Percentiles rank a stretch among this genome's conserved stretches.
Conservation (phyloP, 2,329 filamentous ascomycete species). For the Diplodia mutila region DNA sequence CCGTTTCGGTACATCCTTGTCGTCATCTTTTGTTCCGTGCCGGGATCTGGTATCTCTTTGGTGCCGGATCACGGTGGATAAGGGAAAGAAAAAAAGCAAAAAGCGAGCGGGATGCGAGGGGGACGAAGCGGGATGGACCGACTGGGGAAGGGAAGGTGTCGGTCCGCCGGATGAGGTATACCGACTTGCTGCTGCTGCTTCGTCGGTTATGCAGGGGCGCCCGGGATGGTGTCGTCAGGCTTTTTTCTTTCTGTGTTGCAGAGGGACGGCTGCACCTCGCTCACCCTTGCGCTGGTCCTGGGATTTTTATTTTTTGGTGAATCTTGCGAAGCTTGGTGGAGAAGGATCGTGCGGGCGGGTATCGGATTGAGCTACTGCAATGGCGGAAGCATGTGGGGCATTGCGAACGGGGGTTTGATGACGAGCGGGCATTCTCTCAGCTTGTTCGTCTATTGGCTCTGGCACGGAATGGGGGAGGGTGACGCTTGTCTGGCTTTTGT, state of each 20-base stretch:
- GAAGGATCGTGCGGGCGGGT: too few species aligned
- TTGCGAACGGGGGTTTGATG: neutral
- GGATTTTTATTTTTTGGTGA: neutral
- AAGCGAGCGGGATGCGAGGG: neutral
- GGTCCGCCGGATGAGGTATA: neutral
- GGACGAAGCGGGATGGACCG: neutral
- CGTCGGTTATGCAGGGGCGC: neutral
- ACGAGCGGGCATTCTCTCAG: neutral
- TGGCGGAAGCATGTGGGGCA: neutral
- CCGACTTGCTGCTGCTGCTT: neutral
- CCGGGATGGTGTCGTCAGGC: neutral
- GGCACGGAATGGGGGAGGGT: neutral
- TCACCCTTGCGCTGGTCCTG: too few species aligned
- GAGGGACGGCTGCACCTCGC: neutral
- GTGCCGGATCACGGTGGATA: neutral
- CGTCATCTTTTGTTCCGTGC: neutral
- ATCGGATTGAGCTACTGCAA: neutral
- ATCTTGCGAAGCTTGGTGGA: neutral
- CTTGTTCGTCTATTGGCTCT: neutral
- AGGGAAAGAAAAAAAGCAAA: neutral
- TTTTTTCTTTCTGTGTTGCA: neutral
- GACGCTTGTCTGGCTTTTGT: neutral
- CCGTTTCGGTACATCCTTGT: neutral
- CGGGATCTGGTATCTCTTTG: neutral
- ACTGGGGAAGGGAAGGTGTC: neutral